phyloP scores from a whole-genome alignment of 306 rosid genomes.

The Styphnolobium japonicum region DNA sequence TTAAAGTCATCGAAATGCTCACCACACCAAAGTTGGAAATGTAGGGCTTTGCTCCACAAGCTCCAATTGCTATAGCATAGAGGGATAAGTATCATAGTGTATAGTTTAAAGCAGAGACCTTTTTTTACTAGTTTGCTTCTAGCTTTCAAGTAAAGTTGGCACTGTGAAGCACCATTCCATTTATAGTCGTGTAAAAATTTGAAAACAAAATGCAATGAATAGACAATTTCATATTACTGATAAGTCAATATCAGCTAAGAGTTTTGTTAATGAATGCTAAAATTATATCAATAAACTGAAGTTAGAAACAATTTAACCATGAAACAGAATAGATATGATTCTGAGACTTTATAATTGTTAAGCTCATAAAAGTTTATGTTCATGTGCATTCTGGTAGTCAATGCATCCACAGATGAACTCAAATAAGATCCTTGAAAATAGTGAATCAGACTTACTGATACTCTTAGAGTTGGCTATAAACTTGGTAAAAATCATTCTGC shows the following conservation, averaged over 20 bases:
- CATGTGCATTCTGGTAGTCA: neutral
- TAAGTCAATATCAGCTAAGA: neutral
- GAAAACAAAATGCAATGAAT: no score
- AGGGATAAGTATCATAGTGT: constrained; percentile 50
- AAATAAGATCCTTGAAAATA: neutral
- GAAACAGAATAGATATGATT: neutral
- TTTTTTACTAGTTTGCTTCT: no score
- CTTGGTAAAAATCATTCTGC: neutral
- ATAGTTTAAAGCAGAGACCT: neutral
- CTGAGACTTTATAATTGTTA: neutral
- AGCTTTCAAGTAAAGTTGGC: no score
- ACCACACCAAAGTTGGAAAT: constrained; percentile 51
- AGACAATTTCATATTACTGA: no score
- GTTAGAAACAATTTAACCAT: neutral
- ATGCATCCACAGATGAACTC: no score
- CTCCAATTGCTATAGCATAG: constrained; percentile 46
- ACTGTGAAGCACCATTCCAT: no score
- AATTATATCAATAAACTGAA: neutral
- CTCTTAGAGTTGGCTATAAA: neutral
- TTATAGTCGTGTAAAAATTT: no score
- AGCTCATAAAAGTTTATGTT: neutral
- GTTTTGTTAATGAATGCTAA: neutral
- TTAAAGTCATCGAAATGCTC: constrained; percentile 59
- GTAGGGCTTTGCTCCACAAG: constrained; percentile 54
- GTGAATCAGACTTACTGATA: neutral